phyloP scores from a whole-genome alignment of 1,139 yeast species.

The Suhomyces panamericanus region DNA sequence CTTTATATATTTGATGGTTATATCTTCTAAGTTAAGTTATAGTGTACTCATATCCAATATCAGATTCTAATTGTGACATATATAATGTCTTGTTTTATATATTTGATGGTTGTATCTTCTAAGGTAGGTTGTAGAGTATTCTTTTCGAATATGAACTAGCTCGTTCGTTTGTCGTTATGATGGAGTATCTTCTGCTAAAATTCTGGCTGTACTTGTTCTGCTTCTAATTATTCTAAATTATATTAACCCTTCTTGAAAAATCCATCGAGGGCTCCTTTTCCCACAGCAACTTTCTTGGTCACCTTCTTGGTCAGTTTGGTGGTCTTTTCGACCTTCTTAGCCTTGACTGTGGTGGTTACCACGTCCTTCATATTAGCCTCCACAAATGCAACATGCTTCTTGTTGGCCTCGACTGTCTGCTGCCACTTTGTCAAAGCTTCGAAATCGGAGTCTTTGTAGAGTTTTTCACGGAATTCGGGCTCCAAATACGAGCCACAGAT shows the following conservation, averaged over 20 bases:
- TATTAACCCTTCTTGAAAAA: slow-evolving; percentile 47
- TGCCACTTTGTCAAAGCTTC: slow-evolving; percentile 32
- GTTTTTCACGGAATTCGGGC: slow-evolving; percentile 18
- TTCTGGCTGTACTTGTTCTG: too few relatives aligned
- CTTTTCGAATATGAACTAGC: too few relatives aligned
- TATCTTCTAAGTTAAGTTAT: too few relatives aligned
- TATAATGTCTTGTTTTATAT: too few relatives aligned
- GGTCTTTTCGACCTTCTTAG: slow-evolving; percentile 19
- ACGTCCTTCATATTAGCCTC: slow-evolving; percentile 37
- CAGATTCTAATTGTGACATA: too few relatives aligned
- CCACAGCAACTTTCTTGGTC: slow-evolving; percentile 45
- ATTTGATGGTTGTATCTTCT: too few relatives aligned
- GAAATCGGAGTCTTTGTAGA: slow-evolving; percentile 22
- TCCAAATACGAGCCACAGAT: slow-evolving; percentile 31
- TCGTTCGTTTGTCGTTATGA: too few relatives aligned
- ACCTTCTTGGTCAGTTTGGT: slow-evolving; percentile 22
- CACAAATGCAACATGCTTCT: slow-evolving; percentile 33
- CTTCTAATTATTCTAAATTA: too few relatives aligned
- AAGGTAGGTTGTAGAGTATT: too few relatives aligned
- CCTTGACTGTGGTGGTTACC: slow-evolving; percentile 18
- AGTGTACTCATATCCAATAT: too few relatives aligned
- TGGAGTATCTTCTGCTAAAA: too few relatives aligned
- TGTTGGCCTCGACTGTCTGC: slow-evolving; percentile 25
- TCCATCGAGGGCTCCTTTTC: slow-evolving; percentile 63
- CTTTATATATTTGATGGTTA: too few relatives aligned